Evolutionary conservation across 139 green algal genomes (phyloP).

Genomic region (Pleodorina starrii): DNA sequence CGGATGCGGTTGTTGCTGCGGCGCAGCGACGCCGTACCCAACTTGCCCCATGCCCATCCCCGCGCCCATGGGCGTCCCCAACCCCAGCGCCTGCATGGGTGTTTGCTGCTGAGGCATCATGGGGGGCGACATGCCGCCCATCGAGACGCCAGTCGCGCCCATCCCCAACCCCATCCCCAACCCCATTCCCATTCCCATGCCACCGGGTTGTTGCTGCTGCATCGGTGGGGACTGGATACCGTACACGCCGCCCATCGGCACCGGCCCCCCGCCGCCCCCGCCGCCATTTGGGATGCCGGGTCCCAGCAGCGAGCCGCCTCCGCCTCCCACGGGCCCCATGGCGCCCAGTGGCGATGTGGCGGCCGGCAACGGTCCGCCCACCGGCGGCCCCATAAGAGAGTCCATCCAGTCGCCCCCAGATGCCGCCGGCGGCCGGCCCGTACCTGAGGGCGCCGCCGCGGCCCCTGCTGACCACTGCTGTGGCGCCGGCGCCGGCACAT

Average conservation of each 20-base stretch:
- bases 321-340: background rate
- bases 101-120: background rate
- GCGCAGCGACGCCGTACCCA: background rate
- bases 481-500: background rate
- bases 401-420: slow-evolving; percentile 41
- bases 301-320: no score
- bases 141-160: no score
- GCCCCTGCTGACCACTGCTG: background rate
- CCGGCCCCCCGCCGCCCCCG: background rate
- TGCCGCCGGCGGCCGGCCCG: background rate
- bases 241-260: background rate
- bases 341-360: background rate
- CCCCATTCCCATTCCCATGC: background rate
- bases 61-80: background rate
- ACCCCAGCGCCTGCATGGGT: background rate
- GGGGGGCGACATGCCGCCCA: background rate
- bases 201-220: background rate
- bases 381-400: background rate
- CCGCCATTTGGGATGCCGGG: background rate
- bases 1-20: background rate
- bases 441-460: background rate
- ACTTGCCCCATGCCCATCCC: background rate
- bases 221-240: background rate
- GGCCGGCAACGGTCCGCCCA: background rate
- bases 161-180: no score